Percentiles rank a stretch among this genome's conserved stretches.
phyloP scores from a whole-genome alignment of 139 green algal genomes.

The Auxenochlorella pyrenoidosa region DNA sequence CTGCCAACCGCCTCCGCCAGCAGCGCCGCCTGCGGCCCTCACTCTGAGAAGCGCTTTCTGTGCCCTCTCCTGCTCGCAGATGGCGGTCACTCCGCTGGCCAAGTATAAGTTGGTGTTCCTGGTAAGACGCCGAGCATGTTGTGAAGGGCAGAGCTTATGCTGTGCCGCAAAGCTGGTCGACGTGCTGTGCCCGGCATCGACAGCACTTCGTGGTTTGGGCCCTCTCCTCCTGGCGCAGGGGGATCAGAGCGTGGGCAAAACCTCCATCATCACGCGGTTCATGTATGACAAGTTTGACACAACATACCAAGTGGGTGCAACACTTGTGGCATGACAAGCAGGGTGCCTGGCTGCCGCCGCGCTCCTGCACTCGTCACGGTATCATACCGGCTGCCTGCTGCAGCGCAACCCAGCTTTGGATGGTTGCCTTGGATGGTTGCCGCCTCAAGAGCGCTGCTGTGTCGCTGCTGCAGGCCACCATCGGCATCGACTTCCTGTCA shows the following conservation, averaged over 20 bases:
- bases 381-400: too few species aligned
- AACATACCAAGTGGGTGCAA: conserved; percentile 90
- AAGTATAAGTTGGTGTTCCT: conserved; percentile 99
- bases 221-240: background rate
- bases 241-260: conserved; percentile 96
- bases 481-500: conserved; percentile 99
- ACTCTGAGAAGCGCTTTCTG: too few species aligned
- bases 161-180: background rate
- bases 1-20: background rate
- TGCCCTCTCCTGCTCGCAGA: too few species aligned
- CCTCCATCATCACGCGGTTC: conserved; percentile 98
- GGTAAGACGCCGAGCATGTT: conserved; percentile 9
- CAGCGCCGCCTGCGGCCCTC: background rate
- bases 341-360: background rate
- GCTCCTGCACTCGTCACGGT: background rate
- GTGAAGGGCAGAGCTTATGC: too few species aligned
- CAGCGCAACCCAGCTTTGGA: too few species aligned
- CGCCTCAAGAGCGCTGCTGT: too few species aligned
- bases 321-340: background rate
- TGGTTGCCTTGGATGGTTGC: too few species aligned
- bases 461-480: conserved; percentile 86
- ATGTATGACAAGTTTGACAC: conserved; percentile 99
- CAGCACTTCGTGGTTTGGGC: too few species aligned
- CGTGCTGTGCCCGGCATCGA: background rate
- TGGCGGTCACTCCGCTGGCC: conserved; percentile 72